Conservation (phyloP, 1,284 basidiomycete genomes). For the Puccinia brachypodii region DNA sequence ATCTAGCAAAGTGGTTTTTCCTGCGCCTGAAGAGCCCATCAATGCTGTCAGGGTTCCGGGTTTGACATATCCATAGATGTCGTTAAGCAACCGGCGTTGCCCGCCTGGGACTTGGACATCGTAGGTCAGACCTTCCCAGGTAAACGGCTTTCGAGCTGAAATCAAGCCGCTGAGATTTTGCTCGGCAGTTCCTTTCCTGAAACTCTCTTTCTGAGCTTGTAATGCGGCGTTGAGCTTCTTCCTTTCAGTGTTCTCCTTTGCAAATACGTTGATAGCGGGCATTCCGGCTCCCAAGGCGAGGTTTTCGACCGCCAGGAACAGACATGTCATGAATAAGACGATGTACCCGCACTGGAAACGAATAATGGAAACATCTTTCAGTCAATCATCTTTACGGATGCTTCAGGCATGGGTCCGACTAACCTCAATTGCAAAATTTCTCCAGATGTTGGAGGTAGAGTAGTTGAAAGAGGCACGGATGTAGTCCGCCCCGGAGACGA, state of each 20-base stretch:
- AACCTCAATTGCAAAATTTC: constrained; percentile 38
- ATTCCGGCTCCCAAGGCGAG: constrained; percentile 27
- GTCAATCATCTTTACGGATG: too few species aligned
- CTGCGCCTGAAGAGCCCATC: constrained; percentile 57
- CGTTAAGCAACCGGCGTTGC: constrained; percentile 59
- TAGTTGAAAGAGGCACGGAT: constrained; percentile 63
- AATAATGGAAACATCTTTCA: background rate
- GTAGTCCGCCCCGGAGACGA: constrained; percentile 60
- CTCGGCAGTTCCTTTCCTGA: background rate
- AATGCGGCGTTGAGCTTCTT: constrained; percentile 66
- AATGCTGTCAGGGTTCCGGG: constrained; percentile 61
- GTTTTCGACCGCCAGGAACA: constrained; percentile 33
- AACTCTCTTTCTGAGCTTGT: constrained; percentile 61
- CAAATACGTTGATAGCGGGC: constrained; percentile 41
- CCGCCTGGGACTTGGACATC: constrained; percentile 59
- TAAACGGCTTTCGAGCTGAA: constrained; percentile 51
- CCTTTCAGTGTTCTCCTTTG: constrained; percentile 28
- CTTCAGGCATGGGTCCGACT: background rate
- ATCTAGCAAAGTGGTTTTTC: constrained; percentile 62
- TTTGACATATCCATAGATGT: constrained; percentile 62
- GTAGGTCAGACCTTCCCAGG: constrained; percentile 60
- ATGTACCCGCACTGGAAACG: constrained; percentile 21
- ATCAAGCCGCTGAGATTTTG: constrained; percentile 19
- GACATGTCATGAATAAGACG: constrained; percentile 14
- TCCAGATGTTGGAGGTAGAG: constrained; percentile 13